Evolutionary conservation across 768 basidiomycete genomes (phyloP), one percentile per base, ranked within the genome.

Genomic region (Sarcodon sp.): DNA sequence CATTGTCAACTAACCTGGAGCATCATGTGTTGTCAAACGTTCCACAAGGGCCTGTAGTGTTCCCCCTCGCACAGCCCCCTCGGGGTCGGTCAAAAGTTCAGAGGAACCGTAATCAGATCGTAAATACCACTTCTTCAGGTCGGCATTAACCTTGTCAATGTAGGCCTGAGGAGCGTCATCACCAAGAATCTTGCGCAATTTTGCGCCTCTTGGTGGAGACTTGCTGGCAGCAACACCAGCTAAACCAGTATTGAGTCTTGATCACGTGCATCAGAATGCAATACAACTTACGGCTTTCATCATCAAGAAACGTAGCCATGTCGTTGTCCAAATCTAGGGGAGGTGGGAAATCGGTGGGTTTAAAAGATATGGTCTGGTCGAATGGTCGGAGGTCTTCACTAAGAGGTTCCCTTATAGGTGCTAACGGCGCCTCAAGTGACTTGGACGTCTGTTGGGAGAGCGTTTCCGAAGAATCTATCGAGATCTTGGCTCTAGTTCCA

Each of bases 1-100:
- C 9, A 34, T 18, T 7, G 9, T 34, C 39, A 8, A 61, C 80
- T 58, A 54, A 89, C 91, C 87, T 47, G 79, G 79, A 56, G 82
- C 77, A 53, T 93, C 90, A 58, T 99, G 94, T 12, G 86, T 80
- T 3, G 96, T 97, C 45, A 98, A 67, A 8, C 88, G 79, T 59
- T 92, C 91, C 1, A 97, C 83, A 9, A 98, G 68, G 2, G 91
- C 90, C 15, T 76, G 66, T 1, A 93, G 72, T 0, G 92, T 91
- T 3, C 92, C 96, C 31, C 86, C 96, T 38, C 83, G 77, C 47
- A 98, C 82, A 43, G 76, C 72, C 21, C 84, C 82, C 58, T 96
- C 89, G 6, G 83, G 75, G 54, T 91, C 87, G 55, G 94, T 83
- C 43, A 86, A 64, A 53, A 98, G 85, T 50, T 97, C 92, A 7